A percentile compares a stretch with the other conserved stretches of the same genome.
phyloP scores from a whole-genome alignment of 2,329 filamentous ascomycete species.

The Trichoderma hamatum region DNA sequence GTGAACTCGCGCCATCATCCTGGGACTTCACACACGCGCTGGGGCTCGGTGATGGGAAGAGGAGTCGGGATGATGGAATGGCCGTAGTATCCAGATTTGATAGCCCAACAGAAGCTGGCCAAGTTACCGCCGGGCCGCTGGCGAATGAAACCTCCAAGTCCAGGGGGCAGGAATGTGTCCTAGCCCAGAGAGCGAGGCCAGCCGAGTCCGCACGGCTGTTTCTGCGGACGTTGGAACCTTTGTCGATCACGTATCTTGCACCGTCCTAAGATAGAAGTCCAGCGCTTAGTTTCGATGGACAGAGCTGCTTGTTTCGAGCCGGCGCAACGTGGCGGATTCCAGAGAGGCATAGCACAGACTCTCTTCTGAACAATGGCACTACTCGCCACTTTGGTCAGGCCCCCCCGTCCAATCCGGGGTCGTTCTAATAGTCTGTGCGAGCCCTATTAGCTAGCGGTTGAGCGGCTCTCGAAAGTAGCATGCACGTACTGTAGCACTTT shows the following conservation, averaged over 20 bases:
- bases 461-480: background rate
- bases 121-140: background rate
- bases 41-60: slow-evolving; percentile 14
- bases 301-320: slow-evolving; percentile 2
- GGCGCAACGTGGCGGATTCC: slow-evolving; percentile 1
- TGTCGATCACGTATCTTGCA: slow-evolving; percentile 22
- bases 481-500: background rate
- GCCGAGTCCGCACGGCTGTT: slow-evolving; percentile 16
- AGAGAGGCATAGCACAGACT: background rate
- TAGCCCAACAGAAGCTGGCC: slow-evolving; percentile 1
- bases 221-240: slow-evolving; percentile 24
- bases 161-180: background rate
- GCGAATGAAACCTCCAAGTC: slow-evolving; percentile 7
- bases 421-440: background rate
- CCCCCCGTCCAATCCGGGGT: slow-evolving; percentile 13
- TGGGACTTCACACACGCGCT: slow-evolving; percentile 9
- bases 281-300: slow-evolving; percentile 15
- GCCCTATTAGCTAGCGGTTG: background rate
- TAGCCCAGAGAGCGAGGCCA: slow-evolving; percentile 5
- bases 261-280: slow-evolving; percentile 25
- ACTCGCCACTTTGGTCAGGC: slow-evolving; percentile 13
- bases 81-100: slow-evolving; percentile 2
- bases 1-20: slow-evolving; percentile 18
- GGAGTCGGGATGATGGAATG: slow-evolving; percentile 20
- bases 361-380: background rate